These are phyloP conservation scores for Erysimum pusillum DNA, from an alignment of 441 rosid species.

Conservation along the genomic window DNA sequence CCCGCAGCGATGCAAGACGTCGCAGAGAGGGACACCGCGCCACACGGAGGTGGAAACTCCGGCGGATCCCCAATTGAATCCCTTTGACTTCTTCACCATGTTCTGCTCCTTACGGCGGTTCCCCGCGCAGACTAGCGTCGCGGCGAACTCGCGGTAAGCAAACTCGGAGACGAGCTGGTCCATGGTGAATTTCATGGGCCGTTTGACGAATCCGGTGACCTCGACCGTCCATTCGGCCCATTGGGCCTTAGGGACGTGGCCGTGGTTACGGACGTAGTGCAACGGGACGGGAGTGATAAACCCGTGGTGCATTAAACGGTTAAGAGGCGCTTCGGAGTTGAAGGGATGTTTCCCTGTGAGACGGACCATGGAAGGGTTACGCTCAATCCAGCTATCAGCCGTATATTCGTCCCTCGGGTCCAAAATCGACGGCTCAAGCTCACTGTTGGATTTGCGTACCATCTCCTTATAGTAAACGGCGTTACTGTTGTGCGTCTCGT, in stretches of 20 bases:
- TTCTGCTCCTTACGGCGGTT: constrained; percentile 93
- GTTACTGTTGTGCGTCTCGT: constrained; percentile 46
- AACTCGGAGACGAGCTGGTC: constrained; percentile 76
- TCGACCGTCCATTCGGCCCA: constrained; percentile 88
- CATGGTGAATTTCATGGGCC: constrained; percentile 74
- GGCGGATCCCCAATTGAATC: constrained; percentile 94
- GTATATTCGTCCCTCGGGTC: constrained; percentile 77
- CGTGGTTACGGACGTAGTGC: constrained; percentile 93
- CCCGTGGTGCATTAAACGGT: constrained; percentile 88
- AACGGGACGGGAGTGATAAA: constrained; percentile 93
- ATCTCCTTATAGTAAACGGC: constrained; percentile 53
- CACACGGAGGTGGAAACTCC: constrained; percentile 87
- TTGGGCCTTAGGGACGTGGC: constrained; percentile 68
- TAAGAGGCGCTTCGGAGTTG: constrained; percentile 78
- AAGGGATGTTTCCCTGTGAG: constrained; percentile 96
- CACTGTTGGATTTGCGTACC: constrained; percentile 60
- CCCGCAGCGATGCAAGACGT: constrained; percentile 75
- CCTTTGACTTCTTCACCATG: constrained; percentile 69
- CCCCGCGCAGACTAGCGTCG: constrained; percentile 86
- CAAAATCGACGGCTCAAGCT: constrained; percentile 67
- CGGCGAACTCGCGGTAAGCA: constrained; percentile 70
- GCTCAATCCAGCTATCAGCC: constrained; percentile 78
- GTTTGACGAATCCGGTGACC: constrained; percentile 73
- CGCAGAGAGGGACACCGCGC: constrained; percentile 74
- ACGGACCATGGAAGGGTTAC: constrained; percentile 82